A percentile compares a stretch with the other conserved stretches of the same genome.
phyloP scores from a whole-genome alignment of 768 basidiomycete genomes.

The Kwoniella pini region DNA sequence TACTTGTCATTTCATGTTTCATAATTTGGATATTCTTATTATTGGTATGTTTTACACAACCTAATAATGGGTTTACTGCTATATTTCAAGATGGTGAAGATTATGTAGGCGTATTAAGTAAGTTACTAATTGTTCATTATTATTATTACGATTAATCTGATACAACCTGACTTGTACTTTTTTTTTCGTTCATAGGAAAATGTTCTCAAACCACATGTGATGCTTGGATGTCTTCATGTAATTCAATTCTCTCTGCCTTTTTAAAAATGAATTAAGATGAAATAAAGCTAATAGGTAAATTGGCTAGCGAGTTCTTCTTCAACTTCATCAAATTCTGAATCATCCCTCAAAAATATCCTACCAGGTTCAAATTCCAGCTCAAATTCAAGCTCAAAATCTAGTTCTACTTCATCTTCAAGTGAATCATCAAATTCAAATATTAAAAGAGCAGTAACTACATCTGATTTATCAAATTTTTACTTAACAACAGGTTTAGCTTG shows the following conservation, averaged over 20 bases:
- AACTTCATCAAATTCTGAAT: not conserved
- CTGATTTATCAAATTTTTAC: constrained; percentile 16
- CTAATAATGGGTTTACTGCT: constrained; percentile 17
- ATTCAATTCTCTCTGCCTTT: not conserved
- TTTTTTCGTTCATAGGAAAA: constrained; percentile 4
- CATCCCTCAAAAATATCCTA: not conserved
- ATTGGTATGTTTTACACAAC: constrained; percentile 11
- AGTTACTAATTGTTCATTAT: not conserved
- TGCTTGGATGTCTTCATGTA: not conserved
- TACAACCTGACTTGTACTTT: too few species aligned
- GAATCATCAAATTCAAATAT: not conserved
- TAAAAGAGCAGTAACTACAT: not conserved
- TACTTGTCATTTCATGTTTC: constrained; percentile 4
- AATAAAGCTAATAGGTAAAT: too few species aligned
- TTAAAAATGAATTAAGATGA: too few species aligned
- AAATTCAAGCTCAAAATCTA: not conserved
- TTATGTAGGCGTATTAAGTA: constrained; percentile 22
- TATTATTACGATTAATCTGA: not conserved
- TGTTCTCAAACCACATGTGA: constrained; percentile 3
- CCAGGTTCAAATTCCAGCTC: not conserved
- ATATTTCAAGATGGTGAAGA: constrained; percentile 7
- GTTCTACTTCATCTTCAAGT: not conserved
- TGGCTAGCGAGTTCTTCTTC: not conserved
- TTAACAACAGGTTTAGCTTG: constrained; percentile 20
- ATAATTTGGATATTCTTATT: constrained; percentile 4